A percentile compares a stretch with the other conserved stretches of the same genome.
Evolutionary conservation across 805 yeast species (phyloP).

Genomic region (Sugiyamaella floridensis): DNA sequence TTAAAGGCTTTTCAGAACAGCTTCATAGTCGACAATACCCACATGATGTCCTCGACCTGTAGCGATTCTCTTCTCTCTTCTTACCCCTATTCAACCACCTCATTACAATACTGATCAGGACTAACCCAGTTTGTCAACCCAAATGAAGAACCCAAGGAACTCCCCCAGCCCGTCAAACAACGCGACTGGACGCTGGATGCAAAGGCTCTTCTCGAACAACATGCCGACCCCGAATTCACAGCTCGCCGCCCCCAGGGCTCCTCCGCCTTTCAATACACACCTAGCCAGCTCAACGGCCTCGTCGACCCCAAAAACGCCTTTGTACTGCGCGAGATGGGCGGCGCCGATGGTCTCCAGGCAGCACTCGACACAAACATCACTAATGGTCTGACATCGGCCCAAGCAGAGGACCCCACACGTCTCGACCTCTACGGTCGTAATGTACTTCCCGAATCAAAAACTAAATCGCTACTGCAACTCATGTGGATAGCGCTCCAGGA

Average conservation of each 20-base stretch:
- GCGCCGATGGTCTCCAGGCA: conserved; percentile 27
- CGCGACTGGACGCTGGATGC: conserved; percentile 11
- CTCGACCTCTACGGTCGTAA: conserved; percentile 58
- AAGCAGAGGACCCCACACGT: conserved; percentile 31
- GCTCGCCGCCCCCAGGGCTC: not conserved
- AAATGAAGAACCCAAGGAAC: not conserved
- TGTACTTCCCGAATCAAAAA: conserved; percentile 59
- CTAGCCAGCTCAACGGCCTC: conserved; percentile 23
- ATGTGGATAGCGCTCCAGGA: conserved; percentile 85
- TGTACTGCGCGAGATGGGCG: conserved; percentile 34
- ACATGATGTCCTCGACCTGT: not conserved
- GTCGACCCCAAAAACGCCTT: conserved; percentile 35
- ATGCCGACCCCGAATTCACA: conserved; percentile 1
- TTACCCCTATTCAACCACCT: not conserved
- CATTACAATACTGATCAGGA: not conserved
- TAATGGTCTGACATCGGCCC: conserved; percentile 24
- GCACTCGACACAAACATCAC: conserved; percentile 28
- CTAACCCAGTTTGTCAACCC: conserved; percentile 3
- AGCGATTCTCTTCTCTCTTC: not conserved
- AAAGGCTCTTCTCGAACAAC: not conserved
- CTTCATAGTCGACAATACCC: no score
- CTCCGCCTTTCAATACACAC: conserved; percentile 7
- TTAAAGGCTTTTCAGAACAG: no score
- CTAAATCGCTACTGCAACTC: conserved; percentile 59
- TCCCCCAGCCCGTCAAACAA: not conserved